Evolutionary conservation across 1,139 yeast genomes (phyloP), one percentile per base, ranked within the genome.

Genomic region (Hansenula anomala): DNA sequence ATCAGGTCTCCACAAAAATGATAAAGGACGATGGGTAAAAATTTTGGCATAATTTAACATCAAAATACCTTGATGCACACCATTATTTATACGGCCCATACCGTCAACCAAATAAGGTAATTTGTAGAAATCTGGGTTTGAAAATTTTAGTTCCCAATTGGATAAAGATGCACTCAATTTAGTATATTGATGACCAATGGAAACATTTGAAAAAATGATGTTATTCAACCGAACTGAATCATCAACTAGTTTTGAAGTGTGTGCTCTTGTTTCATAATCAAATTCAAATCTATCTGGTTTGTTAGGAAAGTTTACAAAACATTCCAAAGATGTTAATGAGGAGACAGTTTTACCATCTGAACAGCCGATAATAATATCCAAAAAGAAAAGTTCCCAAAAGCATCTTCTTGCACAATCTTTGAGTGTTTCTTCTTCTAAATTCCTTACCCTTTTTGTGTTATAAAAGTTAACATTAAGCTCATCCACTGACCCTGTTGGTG

Each of bases 331-430:
- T 1, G 70, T 64, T 12, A 73, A 46, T n/a, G 55, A 49, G 2
- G 76, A 68, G 12, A 67, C 55, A 0, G 75, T 58, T 38, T 59
- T 61, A n/a, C 78, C 78, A 37, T 72, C 74, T 1, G 78, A 74
- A 4, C 75, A 71, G 0, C 76, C 77, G 41, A 71, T 69, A 28
- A 71, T 59, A 10, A 72, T 68, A 50, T 73, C 78, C 38, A 71
- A 59, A 47, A 70, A 71, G 48, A 68, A 66, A 9, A 70, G 48
- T 39, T 73, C 78, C 77, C 77, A 72, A 42, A 69, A 65, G 6
- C 69, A 58, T 41, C 75, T 56, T 40, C 78, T 58, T 7, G 68
- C 67, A 31, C 61, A 55, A 37, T 71, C 73, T 26, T 54, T 45
- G 10, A 63, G 31, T 12, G 35, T 27, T 4, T 20, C 19, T 7